These are phyloP conservation scores for Tillandsia fasciculata DNA, from an alignment of 176 grass and related monocot species.

Conservation along the genomic window DNA sequence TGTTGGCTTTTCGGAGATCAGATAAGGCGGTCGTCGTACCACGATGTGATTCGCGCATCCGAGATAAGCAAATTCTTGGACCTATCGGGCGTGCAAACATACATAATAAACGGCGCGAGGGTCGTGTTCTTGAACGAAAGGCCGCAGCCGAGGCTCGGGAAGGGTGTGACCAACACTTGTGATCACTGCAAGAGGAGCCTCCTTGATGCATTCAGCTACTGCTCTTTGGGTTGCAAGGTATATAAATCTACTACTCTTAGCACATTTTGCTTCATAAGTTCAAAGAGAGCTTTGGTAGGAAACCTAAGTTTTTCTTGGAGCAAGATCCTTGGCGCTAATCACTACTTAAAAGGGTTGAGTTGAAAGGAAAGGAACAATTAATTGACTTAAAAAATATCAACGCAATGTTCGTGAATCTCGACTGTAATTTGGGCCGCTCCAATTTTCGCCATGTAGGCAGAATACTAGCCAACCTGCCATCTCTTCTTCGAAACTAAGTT, in stretches of 20 bases:
- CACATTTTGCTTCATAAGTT: no score
- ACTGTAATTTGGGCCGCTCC: no score
- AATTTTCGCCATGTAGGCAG: no score
- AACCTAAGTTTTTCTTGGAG: no score
- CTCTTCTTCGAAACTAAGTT: no score
- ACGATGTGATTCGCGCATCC: conserved; percentile 71
- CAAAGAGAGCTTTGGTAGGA: no score
- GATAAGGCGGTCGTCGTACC: conserved; percentile 70
- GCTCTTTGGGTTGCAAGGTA: conserved; percentile 78
- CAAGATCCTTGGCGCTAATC: no score
- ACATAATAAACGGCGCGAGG: conserved; percentile 77
- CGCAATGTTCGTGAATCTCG: no score
- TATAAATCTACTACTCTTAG: neutral
- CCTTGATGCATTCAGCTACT: conserved; percentile 60
- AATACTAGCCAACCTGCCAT: no score
- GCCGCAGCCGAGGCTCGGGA: conserved; percentile 45
- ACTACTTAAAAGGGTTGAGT: no score
- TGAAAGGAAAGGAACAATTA: no score
- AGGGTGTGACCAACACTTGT: conserved; percentile 50
- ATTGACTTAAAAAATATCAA: no score
- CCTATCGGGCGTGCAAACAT: conserved; percentile 67
- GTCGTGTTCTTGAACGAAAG: conserved; percentile 75
- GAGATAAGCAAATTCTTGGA: conserved; percentile 70
- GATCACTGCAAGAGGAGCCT: conserved; percentile 66
- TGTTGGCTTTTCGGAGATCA: neutral